phyloP scores from a whole-genome alignment of 805 yeast species.

The Lipomyces lipofer region DNA sequence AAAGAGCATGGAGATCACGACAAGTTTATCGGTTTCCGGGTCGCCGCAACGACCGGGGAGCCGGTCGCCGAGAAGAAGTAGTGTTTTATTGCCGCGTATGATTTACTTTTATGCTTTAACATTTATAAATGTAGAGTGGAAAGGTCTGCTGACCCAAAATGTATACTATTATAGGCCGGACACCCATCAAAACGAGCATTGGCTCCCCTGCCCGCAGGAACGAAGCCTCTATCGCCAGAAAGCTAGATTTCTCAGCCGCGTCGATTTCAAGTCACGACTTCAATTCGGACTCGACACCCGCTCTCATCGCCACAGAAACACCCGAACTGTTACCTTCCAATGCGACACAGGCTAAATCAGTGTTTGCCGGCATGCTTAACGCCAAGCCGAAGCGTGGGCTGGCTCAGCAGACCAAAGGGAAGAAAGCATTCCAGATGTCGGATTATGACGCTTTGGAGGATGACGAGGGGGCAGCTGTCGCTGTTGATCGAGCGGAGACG shows the following conservation, averaged over 20 bases:
- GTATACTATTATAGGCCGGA: no score
- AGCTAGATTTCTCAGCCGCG: constrained; percentile 16
- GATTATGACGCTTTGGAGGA: constrained; percentile 23
- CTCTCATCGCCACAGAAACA: no score
- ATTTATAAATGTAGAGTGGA: no score
- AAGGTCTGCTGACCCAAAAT: no score
- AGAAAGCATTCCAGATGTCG: constrained; percentile 7
- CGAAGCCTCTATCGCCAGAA: constrained; percentile 19
- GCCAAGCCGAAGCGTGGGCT: not conserved
- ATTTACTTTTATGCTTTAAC: no score
- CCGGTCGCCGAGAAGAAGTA: no score
- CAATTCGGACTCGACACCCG: no score
- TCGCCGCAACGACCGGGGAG: no score
- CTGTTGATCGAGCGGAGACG: not conserved
- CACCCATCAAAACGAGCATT: constrained; percentile 29
- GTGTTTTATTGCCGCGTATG: not conserved
- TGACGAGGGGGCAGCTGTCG: constrained; percentile 8
- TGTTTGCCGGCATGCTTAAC: not conserved
- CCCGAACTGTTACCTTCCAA: no score
- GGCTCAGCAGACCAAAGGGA: not conserved
- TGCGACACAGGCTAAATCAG: no score
- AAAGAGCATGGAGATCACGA: constrained; percentile 25
- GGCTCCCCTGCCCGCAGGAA: constrained; percentile 29
- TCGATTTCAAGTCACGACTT: no score
- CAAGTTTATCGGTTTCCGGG: constrained; percentile 1